A percentile compares a stretch with the other conserved stretches of the same genome.
Conservation (phyloP, 2,329 filamentous ascomycete genomes). For the Pestalotiopsis sp. region DNA sequence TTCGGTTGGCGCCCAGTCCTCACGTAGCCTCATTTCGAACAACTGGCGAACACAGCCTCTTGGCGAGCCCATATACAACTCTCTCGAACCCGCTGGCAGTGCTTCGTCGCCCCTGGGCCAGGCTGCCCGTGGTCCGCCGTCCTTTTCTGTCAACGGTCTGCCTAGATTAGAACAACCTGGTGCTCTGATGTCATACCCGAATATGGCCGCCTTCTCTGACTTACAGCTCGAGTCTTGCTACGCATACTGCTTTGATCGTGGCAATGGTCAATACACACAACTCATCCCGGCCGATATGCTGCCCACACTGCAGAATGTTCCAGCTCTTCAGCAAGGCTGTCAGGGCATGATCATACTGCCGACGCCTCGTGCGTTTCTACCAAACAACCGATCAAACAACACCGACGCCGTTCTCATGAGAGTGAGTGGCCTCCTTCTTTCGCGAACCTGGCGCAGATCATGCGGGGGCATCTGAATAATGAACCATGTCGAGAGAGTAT, state of each 20-base stretch:
- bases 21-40: constrained; percentile 28
- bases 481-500: background rate
- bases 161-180: constrained; percentile 21
- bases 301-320: constrained; percentile 47
- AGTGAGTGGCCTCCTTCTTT: constrained; percentile 34
- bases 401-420: constrained; percentile 37
- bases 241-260: constrained; percentile 56
- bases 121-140: constrained; percentile 11
- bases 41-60: constrained; percentile 31
- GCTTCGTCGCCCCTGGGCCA: constrained; percentile 8
- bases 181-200: constrained; percentile 17
- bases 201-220: constrained; percentile 20
- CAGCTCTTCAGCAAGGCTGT: constrained; percentile 38
- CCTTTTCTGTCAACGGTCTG: constrained; percentile 17
- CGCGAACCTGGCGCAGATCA: background rate
- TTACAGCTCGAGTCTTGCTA: constrained; percentile 34
- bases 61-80: constrained; percentile 17
- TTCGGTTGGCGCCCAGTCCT: constrained; percentile 14
- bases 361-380: constrained; percentile 37
- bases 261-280: constrained; percentile 55
- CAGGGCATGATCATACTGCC: constrained; percentile 52
- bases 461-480: constrained; percentile 11
- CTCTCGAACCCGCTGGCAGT: constrained; percentile 20
- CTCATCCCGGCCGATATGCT: constrained; percentile 60
- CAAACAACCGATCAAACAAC: constrained; percentile 40